Evolutionary conservation across 306 rosid species (phyloP), one percentile per base, ranked within the genome.

Genomic region (Quercus berberidifolia): DNA sequence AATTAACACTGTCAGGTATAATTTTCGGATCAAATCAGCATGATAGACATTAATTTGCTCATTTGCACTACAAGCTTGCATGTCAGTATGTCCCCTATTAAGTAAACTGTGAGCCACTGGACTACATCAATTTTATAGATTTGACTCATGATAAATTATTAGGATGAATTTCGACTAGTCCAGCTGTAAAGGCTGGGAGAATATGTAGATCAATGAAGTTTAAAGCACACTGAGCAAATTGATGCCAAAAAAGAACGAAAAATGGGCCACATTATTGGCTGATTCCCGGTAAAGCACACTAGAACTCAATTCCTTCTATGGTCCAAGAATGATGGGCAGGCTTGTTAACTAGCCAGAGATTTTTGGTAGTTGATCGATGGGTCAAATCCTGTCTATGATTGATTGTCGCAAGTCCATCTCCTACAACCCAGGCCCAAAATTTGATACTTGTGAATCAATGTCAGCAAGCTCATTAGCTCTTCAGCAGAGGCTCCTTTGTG

Each of bases 401-500:
- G 18, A 59, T 23, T 12, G 6, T 59, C 23, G 28, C 6, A 35
- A 6, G 8, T 28, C 20, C 69, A 63, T 63, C 43, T 63, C 43
- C 43, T 3, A 30, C 20, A 1, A 3, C 10, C 8, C 17, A 33
- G 72, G 52, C 51, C 10, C 25, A 15, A 18, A 3, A 23, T 33
- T 19, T 67, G 52, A 23, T 15, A 9, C 72, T 1, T 2, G 3
- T 30, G 46, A 5, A 18, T 63, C 69, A 26, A 28, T 33, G 26
- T 33, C 26, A 19, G 76, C 62, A 10, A 18, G 1, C 41, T 70
- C 74, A 1, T 65, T 25, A 9, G n/a, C 30, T 52, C 13, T 71
- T 26, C 10, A 75, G 58, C 25, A 71, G 79, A 28, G 80, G 54
- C 30, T 81, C 70, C 71, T 77, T 75, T 65, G 81, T 71, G 35